Base-by-base conservation (phyloP, 441 rosid genomes). In the Euphorbia celastroides region DNA sequence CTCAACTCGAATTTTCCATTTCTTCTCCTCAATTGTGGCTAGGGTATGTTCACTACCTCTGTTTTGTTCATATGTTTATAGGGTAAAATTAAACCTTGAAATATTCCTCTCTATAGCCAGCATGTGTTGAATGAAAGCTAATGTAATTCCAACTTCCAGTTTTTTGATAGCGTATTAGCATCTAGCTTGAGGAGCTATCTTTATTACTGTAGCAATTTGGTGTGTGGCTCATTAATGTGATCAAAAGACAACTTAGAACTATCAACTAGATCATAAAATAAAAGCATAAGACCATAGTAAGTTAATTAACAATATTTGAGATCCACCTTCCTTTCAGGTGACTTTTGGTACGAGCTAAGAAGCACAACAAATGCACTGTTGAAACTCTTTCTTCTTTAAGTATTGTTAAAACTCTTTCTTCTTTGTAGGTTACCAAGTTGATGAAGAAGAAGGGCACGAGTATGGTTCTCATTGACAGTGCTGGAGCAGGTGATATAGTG, bases 381-480 rank as follows among this genome's bases (percentile, higher is more conserved):
- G 31, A 61, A 34, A 34, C 9, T 34, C 38, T 3, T 34, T 34
- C n/a, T n/a, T n/a, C n/a, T n/a, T n/a, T n/a, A n/a, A n/a, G n/a
- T n/a, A n/a, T n/a, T n/a, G n/a, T n/a, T n/a, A n/a, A n/a, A n/a
- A 69, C 64, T 64, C 55, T 57, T 64, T 76, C 65, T 55, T 68
- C 58, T 34, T 66, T 74, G 66, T 80, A 88, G 97, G 90, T 90
- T 77, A 74, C 77, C 66, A 93, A 91, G 90, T 80, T 91, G 72
- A 89, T 93, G 97, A 91, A 91, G 77, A 93, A 93, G 93, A 91
- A 84, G 83, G 99, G 99, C 1, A 93, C 97, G 60, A 73, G 81
- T 79, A 81, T 88, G 72, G 86, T 76, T 80, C 80, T 81, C 22
- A 89, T 88, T 76, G 99, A 93, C 31, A 75, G 82, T 44, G 97